A percentile compares a stretch with the other conserved stretches of the same genome.
Evolutionary conservation across 2,329 filamentous ascomycete species (phyloP).

Genomic region (Alternaria rosae): DNA sequence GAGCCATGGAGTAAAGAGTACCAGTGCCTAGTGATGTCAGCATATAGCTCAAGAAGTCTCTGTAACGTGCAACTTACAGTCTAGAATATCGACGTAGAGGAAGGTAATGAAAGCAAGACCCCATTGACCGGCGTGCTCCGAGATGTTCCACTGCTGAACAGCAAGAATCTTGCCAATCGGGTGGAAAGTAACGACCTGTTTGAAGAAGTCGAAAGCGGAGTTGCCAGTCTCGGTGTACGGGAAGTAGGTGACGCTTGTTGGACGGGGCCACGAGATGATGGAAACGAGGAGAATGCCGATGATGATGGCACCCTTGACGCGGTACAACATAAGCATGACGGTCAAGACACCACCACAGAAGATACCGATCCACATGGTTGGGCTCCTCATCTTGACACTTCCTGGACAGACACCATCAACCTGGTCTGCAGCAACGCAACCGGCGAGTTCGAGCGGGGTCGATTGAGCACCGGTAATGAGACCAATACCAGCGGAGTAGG

Average conservation of each 20-base stretch:
- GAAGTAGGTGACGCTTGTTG: slow-evolving; percentile 80
- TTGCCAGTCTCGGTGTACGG: slow-evolving; percentile 74
- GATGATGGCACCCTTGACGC: slow-evolving; percentile 87
- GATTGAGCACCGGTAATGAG: slow-evolving; percentile 72
- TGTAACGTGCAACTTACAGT: slow-evolving; percentile 57
- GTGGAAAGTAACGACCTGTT: slow-evolving; percentile 84
- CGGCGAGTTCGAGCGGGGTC: slow-evolving; percentile 78
- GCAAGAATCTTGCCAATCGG: slow-evolving; percentile 72
- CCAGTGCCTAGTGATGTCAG: slow-evolving; percentile 62
- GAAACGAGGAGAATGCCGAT: slow-evolving; percentile 82
- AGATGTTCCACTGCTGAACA: slow-evolving; percentile 77
- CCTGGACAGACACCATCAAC: slow-evolving; percentile 65
- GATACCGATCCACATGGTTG: slow-evolving; percentile 86
- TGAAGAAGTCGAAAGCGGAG: slow-evolving; percentile 83
- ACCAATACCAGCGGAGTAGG: slow-evolving; percentile 84
- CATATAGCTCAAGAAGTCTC: not conserved
- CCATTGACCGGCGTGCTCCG: slow-evolving; percentile 75
- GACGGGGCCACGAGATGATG: slow-evolving; percentile 86
- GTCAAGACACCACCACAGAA: slow-evolving; percentile 86
- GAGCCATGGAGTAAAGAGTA: slow-evolving; percentile 88
- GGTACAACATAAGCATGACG: slow-evolving; percentile 81
- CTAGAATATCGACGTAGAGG: slow-evolving; percentile 88
- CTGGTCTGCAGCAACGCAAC: slow-evolving; percentile 66
- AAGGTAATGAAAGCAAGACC: slow-evolving; percentile 86
- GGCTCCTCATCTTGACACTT: slow-evolving; percentile 78